These are phyloP conservation scores for Leishmania major DNA, from an alignment of 208 protist genomes.

Conservation along the genomic window DNA sequence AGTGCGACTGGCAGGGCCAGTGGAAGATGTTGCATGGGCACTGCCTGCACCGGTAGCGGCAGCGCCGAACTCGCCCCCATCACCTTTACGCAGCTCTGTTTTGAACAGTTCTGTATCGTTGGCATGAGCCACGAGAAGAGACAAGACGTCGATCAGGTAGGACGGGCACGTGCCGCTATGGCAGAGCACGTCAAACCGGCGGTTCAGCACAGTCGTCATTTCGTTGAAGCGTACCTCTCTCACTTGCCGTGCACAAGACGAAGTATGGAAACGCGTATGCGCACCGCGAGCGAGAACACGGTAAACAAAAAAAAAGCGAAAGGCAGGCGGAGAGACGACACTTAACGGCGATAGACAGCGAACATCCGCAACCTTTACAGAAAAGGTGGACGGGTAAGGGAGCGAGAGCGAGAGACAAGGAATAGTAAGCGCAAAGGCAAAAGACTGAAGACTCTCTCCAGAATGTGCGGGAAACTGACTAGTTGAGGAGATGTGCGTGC, in stretches of 20 bases:
- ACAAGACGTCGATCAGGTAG: conserved; percentile 74
- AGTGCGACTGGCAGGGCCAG: background rate
- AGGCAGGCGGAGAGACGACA: background rate
- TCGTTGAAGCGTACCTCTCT: background rate
- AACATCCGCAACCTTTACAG: background rate
- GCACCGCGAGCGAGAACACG: background rate
- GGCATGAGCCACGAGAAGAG: conserved; percentile 73
- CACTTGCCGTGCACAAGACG: background rate
- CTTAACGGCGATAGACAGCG: background rate
- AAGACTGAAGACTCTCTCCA: background rate
- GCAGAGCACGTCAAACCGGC: conserved; percentile 67
- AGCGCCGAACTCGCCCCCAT: background rate
- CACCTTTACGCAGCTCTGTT: conserved; percentile 40
- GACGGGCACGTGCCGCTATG: conserved; percentile 65
- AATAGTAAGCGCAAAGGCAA: background rate
- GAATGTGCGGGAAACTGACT: background rate
- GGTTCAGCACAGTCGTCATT: conserved; percentile 63
- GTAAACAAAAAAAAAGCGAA: background rate
- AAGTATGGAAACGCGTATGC: background rate
- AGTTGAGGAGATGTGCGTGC: background rate
- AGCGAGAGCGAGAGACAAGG: background rate
- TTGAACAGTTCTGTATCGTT: conserved; percentile 85
- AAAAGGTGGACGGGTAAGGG: background rate
- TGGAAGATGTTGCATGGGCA: background rate
- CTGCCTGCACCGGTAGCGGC: background rate